Conservation (phyloP, 106 monocot species). For the Ottelia alismoides region DNA sequence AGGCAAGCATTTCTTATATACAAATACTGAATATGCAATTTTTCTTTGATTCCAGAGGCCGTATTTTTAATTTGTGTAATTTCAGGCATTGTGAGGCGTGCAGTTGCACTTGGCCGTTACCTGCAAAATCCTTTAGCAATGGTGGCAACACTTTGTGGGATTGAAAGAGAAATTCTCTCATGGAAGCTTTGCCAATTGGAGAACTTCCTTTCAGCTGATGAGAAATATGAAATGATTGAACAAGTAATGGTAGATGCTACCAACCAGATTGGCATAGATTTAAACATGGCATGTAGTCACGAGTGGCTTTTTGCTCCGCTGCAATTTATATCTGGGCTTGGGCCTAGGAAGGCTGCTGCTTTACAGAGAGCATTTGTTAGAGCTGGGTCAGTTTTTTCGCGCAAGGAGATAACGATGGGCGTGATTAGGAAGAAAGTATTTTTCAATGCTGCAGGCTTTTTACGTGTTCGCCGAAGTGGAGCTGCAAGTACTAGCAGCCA, state of each 20-base stretch:
- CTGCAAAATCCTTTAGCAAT: constrained; percentile 96
- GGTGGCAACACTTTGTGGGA: constrained; percentile 94
- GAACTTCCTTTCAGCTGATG: constrained; percentile 75
- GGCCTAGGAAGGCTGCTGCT: constrained; percentile 79
- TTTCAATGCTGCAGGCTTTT: constrained; percentile 71
- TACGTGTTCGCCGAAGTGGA: constrained; percentile 76
- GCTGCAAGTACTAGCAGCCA: constrained; percentile 53
- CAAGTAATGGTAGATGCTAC: constrained; percentile 97
- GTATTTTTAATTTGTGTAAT: no score
- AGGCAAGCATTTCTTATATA: constrained; percentile 25
- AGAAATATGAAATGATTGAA: constrained; percentile 88
- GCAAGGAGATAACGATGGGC: constrained; percentile 77
- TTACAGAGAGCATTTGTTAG: constrained; percentile 75
- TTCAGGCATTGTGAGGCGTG: constrained; percentile 91
- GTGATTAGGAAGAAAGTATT: constrained; percentile 83
- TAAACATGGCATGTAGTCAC: constrained; percentile 91
- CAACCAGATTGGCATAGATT: constrained; percentile 86
- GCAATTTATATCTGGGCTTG: constrained; percentile 91
- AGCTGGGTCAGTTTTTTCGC: constrained; percentile 51
- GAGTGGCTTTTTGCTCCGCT: constrained; percentile 93
- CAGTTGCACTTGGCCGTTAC: constrained; percentile 88
- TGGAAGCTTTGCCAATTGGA: constrained; percentile 87
- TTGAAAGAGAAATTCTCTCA: constrained; percentile 82
- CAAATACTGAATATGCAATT: neutral
- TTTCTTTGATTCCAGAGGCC: no score